phyloP scores from a whole-genome alignment of 495 filamentous ascomycete species.

The Penicillium flavigenum region DNA sequence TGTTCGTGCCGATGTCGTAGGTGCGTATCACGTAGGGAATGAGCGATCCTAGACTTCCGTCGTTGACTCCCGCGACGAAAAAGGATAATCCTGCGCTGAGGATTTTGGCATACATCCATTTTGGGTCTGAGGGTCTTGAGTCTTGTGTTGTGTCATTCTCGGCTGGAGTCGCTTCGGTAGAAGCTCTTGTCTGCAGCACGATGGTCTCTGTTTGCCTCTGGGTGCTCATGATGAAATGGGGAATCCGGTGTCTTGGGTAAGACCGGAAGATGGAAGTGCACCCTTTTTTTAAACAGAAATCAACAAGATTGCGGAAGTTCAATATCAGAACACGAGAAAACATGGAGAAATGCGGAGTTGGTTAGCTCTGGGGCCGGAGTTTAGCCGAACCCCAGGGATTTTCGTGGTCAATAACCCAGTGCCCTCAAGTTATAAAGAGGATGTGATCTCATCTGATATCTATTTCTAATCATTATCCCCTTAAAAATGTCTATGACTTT shows the following conservation, averaged over 20 bases:
- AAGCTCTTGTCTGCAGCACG: slow-evolving; percentile 8
- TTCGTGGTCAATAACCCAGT: too few relatives aligned
- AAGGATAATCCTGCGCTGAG: slow-evolving; percentile 31
- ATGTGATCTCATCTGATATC: too few relatives aligned
- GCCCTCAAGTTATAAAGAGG: too few relatives aligned
- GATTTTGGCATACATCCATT: slow-evolving; percentile 29
- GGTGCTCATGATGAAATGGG: slow-evolving; percentile 14
- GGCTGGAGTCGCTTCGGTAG: neutral
- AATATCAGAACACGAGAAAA: too few relatives aligned
- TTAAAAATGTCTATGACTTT: too few relatives aligned
- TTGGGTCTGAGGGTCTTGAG: slow-evolving; percentile 5
- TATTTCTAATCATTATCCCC: too few relatives aligned
- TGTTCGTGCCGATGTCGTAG: slow-evolving; percentile 48
- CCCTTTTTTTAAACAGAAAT: neutral
- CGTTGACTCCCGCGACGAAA: slow-evolving; percentile 38
- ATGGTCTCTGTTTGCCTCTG: slow-evolving; percentile 21
- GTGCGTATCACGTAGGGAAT: slow-evolving; percentile 54
- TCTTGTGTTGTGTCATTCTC: neutral
- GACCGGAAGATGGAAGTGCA: neutral
- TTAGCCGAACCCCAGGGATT: too few relatives aligned
- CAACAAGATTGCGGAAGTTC: neutral
- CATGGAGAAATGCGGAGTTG: too few relatives aligned
- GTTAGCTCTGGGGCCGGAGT: too few relatives aligned
- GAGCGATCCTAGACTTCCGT: slow-evolving; percentile 54
- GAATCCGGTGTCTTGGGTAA: neutral